Conservation (phyloP, 768 basidiomycete species). For the Hericium alpestre region DNA sequence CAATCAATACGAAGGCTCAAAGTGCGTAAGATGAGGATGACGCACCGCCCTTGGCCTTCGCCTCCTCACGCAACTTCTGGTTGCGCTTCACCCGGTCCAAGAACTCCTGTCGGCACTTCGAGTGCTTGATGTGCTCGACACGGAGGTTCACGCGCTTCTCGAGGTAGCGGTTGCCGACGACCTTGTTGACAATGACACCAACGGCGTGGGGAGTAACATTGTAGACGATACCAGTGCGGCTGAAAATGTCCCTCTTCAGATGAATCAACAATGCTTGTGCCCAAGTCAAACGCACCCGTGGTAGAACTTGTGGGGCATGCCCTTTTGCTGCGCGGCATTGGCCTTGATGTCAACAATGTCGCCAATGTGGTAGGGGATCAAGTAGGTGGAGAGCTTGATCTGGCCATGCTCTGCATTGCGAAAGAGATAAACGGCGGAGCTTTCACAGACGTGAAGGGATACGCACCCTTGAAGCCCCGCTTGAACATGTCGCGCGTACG, state of each 20-base stretch:
- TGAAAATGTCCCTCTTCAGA: conserved; percentile 21
- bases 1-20: background rate
- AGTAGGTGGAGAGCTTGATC: conserved; percentile 84
- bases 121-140: conserved; percentile 92
- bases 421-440: conserved; percentile 1
- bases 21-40: conserved; percentile 12
- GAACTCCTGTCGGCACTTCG: conserved; percentile 96
- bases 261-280: background rate
- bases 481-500: conserved; percentile 99
- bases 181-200: conserved; percentile 95
- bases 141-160: conserved; percentile 99
- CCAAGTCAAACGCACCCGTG: conserved; percentile 60
- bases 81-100: conserved; percentile 91
- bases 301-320: conserved; percentile 99
- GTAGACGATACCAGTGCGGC: conserved; percentile 96
- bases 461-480: conserved; percentile 91
- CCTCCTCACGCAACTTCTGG: conserved; percentile 70
- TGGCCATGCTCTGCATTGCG: conserved; percentile 66
- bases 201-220: conserved; percentile 94
- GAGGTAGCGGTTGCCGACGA: conserved; percentile 97
- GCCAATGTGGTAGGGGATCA: conserved; percentile 87
- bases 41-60: conserved; percentile 86
- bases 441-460: conserved; percentile 2
- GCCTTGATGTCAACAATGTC: conserved; percentile 99
- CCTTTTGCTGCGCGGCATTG: conserved; percentile 98